Percentiles rank a stretch among this genome's conserved stretches.
These are phyloP conservation scores for Pleurotus pulmonarius DNA, from an alignment of 768 basidiomycete species.

Conservation along the genomic window DNA sequence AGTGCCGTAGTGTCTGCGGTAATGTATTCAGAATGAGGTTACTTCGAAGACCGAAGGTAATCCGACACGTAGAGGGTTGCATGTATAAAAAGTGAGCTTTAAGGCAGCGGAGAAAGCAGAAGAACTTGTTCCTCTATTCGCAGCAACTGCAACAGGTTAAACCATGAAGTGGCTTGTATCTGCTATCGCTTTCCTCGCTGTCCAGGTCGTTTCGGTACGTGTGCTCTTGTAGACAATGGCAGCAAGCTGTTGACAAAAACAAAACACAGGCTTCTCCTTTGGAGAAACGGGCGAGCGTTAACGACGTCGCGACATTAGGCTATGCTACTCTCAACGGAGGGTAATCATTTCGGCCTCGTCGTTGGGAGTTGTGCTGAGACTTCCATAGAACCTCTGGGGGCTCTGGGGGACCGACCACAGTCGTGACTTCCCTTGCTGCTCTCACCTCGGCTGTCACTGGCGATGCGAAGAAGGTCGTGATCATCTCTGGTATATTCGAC, in stretches of 20 bases:
- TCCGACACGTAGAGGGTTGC: neutral
- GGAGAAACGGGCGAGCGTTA: conserved; percentile 30
- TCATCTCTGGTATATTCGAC: conserved; percentile 32
- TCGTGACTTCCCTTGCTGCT: conserved; percentile 37
- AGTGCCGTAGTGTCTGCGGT: neutral
- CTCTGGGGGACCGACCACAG: conserved; percentile 37
- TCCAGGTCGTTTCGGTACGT: conserved; percentile 25
- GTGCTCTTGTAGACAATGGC: neutral
- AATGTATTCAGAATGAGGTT: neutral
- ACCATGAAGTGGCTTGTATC: conserved; percentile 31
- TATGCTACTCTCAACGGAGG: conserved; percentile 34
- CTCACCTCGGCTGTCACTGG: conserved; percentile 39
- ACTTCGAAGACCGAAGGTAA: conserved; percentile 2
- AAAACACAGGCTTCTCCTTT: conserved; percentile 1
- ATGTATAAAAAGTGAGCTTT: neutral
- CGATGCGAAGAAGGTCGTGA: conserved; percentile 37
- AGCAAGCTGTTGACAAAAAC: too few species aligned
- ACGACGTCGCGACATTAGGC: conserved; percentile 33
- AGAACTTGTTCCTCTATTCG: conserved; percentile 2
- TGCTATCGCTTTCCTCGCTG: conserved; percentile 25
- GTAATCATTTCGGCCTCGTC: conserved; percentile 11
- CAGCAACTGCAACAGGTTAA: conserved; percentile 1
- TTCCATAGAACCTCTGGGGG: conserved; percentile 37
- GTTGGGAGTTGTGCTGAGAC: conserved; percentile 1
- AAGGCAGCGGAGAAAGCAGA: neutral